Percentiles rank a stretch among this genome's conserved stretches.
Conservation (phyloP, 1,284 basidiomycete species). For the Cryptococcus maquisensis region DNA sequence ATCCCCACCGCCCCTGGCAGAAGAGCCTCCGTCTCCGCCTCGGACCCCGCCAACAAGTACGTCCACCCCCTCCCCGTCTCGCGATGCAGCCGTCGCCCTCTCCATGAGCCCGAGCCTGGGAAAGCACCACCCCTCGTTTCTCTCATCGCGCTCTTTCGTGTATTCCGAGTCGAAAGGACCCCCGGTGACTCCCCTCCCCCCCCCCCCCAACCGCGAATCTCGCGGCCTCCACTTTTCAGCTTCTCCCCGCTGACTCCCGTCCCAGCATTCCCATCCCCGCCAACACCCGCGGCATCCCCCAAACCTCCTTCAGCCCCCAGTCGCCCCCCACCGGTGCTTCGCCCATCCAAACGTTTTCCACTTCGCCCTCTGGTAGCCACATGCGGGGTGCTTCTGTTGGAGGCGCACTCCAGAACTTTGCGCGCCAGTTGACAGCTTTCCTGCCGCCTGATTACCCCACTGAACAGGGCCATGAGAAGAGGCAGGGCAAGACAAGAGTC, state of each 20-base stretch:
- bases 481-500: constrained; percentile 50
- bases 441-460: constrained; percentile 41
- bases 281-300: constrained; percentile 44
- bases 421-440: constrained; percentile 46
- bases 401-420: constrained; percentile 17
- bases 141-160: too few species aligned
- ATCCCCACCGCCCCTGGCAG: constrained; percentile 15
- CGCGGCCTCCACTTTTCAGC: not conserved
- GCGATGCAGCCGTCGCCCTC: not conserved
- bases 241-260: not conserved
- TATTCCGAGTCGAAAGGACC: too few species aligned
- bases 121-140: too few species aligned
- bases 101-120: too few species aligned
- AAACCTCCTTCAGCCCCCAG: constrained; percentile 24
- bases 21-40: constrained; percentile 29
- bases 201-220: not conserved
- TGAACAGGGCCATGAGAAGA: constrained; percentile 26
- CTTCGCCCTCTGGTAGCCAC: constrained; percentile 24
- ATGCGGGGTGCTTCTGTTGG: constrained; percentile 14
- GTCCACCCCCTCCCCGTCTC: constrained; percentile 4
- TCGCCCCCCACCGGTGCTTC: constrained; percentile 32
- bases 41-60: constrained; percentile 37
- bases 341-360: constrained; percentile 20
- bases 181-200: too few species aligned
- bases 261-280: constrained; percentile 48